Conservation (phyloP, 2,329 filamentous ascomycete genomes). For the Pseudogymnoascus sp. region DNA sequence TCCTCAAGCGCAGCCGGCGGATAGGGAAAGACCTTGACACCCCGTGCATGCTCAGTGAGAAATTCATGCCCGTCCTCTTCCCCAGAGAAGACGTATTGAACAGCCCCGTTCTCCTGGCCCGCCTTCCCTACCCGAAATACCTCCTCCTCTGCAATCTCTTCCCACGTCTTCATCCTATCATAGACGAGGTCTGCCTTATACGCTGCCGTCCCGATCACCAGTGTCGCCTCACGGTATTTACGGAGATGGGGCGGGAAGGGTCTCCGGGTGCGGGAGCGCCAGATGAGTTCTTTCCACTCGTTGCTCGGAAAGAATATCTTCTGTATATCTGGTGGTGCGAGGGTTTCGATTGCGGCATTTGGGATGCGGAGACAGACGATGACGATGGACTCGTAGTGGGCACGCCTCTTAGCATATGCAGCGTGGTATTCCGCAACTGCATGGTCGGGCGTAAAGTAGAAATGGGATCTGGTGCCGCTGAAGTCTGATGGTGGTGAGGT, state of each 20-base stretch:
- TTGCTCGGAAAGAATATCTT: neutral
- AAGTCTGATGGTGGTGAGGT: neutral
- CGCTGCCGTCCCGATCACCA: neutral
- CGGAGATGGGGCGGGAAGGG: neutral
- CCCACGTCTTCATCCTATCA: neutral
- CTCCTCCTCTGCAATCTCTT: neutral
- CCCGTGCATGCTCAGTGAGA: neutral
- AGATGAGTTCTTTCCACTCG: neutral
- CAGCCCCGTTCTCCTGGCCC: neutral
- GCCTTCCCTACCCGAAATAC: neutral
- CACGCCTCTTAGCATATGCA: neutral
- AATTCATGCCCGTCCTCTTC: neutral
- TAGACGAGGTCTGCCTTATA: neutral
- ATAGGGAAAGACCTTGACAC: neutral
- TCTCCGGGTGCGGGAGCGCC: neutral
- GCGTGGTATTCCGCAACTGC: neutral
- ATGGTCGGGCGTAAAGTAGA: neutral
- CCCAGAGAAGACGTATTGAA: neutral
- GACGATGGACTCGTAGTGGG: neutral
- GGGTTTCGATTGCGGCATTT: neutral
- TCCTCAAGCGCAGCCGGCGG: neutral
- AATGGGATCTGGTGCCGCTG: neutral
- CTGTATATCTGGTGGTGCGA: neutral
- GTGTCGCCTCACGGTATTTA: neutral
- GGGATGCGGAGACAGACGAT: neutral